These are phyloP conservation scores for Tolypocladium cylindrosporum DNA, from an alignment of 2,329 filamentous ascomycete genomes.

Conservation along the genomic window DNA sequence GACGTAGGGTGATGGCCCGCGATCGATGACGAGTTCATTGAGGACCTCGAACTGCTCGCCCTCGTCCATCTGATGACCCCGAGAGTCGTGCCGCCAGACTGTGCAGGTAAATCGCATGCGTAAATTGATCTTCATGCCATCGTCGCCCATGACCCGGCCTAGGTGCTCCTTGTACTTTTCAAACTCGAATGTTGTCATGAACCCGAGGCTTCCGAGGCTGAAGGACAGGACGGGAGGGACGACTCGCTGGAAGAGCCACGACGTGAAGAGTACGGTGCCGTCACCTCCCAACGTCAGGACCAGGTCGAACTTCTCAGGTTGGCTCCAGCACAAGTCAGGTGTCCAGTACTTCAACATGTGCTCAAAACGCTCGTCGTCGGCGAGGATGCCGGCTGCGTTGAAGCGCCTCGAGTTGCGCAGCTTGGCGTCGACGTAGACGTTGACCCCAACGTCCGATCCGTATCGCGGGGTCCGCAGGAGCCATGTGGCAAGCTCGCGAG, in stretches of 20 bases:
- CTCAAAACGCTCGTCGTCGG: slow-evolving; percentile 65
- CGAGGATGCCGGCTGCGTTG: slow-evolving; percentile 60
- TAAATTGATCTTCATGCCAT: slow-evolving; percentile 93
- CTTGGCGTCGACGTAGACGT: slow-evolving; percentile 97
- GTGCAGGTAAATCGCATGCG: slow-evolving; percentile 99
- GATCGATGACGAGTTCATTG: slow-evolving; percentile 97
- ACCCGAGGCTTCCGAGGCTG: slow-evolving; percentile 76
- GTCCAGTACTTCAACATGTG: slow-evolving; percentile 93
- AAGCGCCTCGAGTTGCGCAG: slow-evolving; percentile 83
- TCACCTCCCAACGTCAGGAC: slow-evolving; percentile 83
- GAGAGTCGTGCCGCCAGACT: slow-evolving; percentile 65
- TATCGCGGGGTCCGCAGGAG: slow-evolving; percentile 83
- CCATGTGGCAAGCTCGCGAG: slow-evolving; percentile 80
- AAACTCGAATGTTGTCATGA: slow-evolving; percentile 82
- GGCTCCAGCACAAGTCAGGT: slow-evolving; percentile 86
- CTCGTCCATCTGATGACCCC: slow-evolving; percentile 62
- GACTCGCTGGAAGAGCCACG: slow-evolving; percentile 84
- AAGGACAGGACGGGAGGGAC: slow-evolving; percentile 80
- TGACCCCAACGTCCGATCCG: slow-evolving; percentile 80
- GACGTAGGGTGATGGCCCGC: slow-evolving; percentile 91
- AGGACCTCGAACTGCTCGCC: slow-evolving; percentile 96
- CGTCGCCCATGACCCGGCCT: slow-evolving; percentile 82
- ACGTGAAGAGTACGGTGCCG: slow-evolving; percentile 79
- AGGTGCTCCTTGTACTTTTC: slow-evolving; percentile 80
- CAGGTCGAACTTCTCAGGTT: slow-evolving; percentile 90